phyloP scores from a whole-genome alignment of 805 yeast genomes.

The Saturnispora galanensis region DNA sequence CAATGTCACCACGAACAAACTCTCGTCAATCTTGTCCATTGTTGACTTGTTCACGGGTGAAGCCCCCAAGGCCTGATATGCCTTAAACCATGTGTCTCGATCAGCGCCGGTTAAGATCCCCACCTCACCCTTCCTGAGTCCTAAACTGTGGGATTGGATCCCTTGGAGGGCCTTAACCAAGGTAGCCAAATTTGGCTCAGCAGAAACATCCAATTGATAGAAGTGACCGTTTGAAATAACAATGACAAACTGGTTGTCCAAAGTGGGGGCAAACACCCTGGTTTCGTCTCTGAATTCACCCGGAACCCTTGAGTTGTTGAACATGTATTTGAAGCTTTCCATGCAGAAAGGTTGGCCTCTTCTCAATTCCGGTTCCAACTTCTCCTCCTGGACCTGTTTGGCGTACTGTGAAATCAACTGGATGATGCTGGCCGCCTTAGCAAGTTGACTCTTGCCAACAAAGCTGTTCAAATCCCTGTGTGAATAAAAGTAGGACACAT shows the following conservation, averaged over 20 bases:
- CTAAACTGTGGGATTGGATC: slow-evolving; percentile 34
- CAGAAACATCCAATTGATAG: slow-evolving; percentile 64
- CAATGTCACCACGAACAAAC: slow-evolving; percentile 73
- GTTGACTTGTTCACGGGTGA: slow-evolving; percentile 55
- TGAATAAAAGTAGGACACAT: slow-evolving; percentile 79
- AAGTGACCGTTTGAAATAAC: slow-evolving; percentile 71
- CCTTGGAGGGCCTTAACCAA: slow-evolving; percentile 49
- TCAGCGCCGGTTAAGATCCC: slow-evolving; percentile 78
- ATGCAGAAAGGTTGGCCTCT: slow-evolving; percentile 79
- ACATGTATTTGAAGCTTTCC: slow-evolving; percentile 88
- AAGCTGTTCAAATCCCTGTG: slow-evolving; percentile 58
- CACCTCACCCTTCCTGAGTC: slow-evolving; percentile 34
- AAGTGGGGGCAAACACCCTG: slow-evolving; percentile 29
- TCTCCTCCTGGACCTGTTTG: slow-evolving; percentile 55
- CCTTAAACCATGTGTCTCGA: slow-evolving; percentile 69
- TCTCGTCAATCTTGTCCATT: slow-evolving; percentile 57
- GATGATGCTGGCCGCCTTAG: slow-evolving; percentile 69
- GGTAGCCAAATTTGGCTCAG: slow-evolving; percentile 35
- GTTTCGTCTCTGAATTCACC: slow-evolving; percentile 52
- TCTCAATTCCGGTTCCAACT: slow-evolving; percentile 71
- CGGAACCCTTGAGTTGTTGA: slow-evolving; percentile 84
- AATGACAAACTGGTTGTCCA: slow-evolving; percentile 54
- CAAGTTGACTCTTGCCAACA: slow-evolving; percentile 53
- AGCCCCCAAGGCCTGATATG: slow-evolving; percentile 46
- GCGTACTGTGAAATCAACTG: slow-evolving; percentile 60